A percentile compares a stretch with the other conserved stretches of the same genome.
Evolutionary conservation across 2,329 filamentous ascomycete genomes (phyloP).

Genomic region (Stagonosporopsis chrysanthemi): DNA sequence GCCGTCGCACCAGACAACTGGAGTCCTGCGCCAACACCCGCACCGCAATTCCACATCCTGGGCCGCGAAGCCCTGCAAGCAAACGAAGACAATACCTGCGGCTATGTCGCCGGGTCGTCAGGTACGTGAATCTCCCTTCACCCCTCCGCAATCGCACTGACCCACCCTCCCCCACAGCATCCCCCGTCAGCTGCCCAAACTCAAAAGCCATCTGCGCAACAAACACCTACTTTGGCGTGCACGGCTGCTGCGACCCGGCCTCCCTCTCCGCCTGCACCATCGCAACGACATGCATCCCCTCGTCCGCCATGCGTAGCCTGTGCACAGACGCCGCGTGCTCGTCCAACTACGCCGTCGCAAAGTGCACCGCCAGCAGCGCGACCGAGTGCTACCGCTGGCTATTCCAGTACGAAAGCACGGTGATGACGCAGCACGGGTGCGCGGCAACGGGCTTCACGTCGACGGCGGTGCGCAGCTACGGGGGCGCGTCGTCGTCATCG

Average conservation of each 20-base stretch:
- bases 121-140: constrained; percentile 27
- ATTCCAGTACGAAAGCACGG: constrained; percentile 35
- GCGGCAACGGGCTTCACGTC: constrained; percentile 28
- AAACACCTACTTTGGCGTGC: constrained; percentile 40
- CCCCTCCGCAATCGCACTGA: constrained; percentile 11
- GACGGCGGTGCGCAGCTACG: constrained; percentile 25
- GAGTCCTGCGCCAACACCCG: constrained; percentile 43
- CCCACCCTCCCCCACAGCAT: constrained; percentile 24
- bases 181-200: constrained; percentile 41
- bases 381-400: constrained; percentile 41
- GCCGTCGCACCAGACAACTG: constrained; percentile 34
- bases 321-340: constrained; percentile 40
- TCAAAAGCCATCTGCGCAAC: constrained; percentile 41
- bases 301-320: constrained; percentile 30
- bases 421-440: constrained; percentile 45
- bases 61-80: constrained; percentile 27
- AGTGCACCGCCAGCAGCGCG: constrained; percentile 36
- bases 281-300: constrained; percentile 43
- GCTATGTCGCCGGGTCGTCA: constrained; percentile 37
- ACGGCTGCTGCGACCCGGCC: constrained; percentile 44
- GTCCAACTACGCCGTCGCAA: constrained; percentile 32
- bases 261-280: constrained; percentile 35
- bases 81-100: constrained; percentile 38
- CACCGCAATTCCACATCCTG: constrained; percentile 39
- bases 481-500: constrained; percentile 1